Base-by-base conservation (phyloP, 164 flowering plant species). In the Nymphaea thermarum region DNA sequence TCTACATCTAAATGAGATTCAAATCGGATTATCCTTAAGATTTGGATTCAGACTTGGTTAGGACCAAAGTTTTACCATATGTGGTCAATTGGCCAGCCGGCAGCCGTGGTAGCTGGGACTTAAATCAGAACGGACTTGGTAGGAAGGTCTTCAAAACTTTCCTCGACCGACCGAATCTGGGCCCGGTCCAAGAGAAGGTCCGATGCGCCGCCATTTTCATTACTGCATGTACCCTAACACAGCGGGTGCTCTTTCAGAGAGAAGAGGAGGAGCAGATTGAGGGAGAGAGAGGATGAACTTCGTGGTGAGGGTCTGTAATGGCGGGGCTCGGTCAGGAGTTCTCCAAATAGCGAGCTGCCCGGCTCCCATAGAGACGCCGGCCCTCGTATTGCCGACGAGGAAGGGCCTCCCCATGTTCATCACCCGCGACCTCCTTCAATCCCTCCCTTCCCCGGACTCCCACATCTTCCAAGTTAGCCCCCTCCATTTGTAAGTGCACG, bases 391-490 rank as follows among this genome's bases (percentile, higher is more conserved):
- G 62, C 76, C 91, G 3, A 89, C 97, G 41, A 80, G 89, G 10
- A 93, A 90, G 74, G 98, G 94, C 62, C 81, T 93, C 45, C 98
- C 97, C 65, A 55, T 42, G 65, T 93, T 86, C 83, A 80, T 90
- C 71, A 65, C 96, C 14, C 92, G 85, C 6, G 93, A 93, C 78
- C 91, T 82, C 51, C 90, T 93, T 47, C 70, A 83, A 25, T 76
- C 88, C 68, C 93, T 93, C 61, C 89, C 95, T 63, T 80, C 80
- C 10, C 91, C 95, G 3, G 87, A 93, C 60, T 85, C 96, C 14
- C 83, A 77, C 68, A 89, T 93, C 70, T 86, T 93, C 66, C 97
- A 86, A 66, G 65, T 82, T 63, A 82, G 90, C 68, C 97, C 97
- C 36, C 88, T 93, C 63, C 98, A 93, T 77, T 93, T 93, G 98